Percentiles rank a stretch among this genome's conserved stretches.
Evolutionary conservation across 2,329 filamentous ascomycete genomes (phyloP).

Genomic region (Venturia asperata): DNA sequence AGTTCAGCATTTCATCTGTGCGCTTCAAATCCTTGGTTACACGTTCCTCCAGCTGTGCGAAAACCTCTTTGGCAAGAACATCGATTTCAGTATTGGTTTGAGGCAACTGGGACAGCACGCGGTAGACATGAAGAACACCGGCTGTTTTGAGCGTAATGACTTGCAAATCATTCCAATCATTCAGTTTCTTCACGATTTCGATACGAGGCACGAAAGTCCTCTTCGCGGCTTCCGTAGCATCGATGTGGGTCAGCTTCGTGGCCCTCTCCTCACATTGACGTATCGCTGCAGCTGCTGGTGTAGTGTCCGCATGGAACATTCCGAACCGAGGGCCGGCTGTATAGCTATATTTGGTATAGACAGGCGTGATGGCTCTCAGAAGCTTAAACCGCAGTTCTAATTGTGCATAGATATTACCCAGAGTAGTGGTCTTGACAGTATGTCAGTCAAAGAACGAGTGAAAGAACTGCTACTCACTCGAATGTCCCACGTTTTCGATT

Average conservation of each 20-base stretch:
- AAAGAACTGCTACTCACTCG: constrained; percentile 28
- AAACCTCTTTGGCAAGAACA: constrained; percentile 41
- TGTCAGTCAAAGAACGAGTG: constrained; percentile 21
- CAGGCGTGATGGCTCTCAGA: constrained; percentile 50
- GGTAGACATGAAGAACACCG: constrained; percentile 50
- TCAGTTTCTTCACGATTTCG: constrained; percentile 49
- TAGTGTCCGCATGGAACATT: constrained; percentile 33
- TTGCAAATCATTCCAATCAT: constrained; percentile 46
- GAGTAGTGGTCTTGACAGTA: constrained; percentile 30
- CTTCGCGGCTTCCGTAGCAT: constrained; percentile 39
- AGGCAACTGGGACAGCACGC: constrained; percentile 44
- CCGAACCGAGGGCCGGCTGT: constrained; percentile 28
- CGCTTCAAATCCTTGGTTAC: constrained; percentile 50
- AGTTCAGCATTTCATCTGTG: constrained; percentile 44
- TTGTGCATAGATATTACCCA: constrained; percentile 52
- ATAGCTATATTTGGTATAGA: constrained; percentile 52
- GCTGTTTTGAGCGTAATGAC: constrained; percentile 46
- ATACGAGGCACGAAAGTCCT: constrained; percentile 34
- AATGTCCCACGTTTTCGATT: constrained; percentile 49
- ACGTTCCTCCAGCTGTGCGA: constrained; percentile 44
- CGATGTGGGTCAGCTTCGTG: constrained; percentile 40
- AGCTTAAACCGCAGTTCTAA: constrained; percentile 53
- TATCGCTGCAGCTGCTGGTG: constrained; percentile 41
- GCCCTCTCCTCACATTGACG: constrained; percentile 36
- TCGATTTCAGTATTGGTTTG: constrained; percentile 37